These are phyloP conservation scores for Thymus mandschuricus DNA, from an alignment of 257 asterid genomes.

Conservation along the genomic window DNA sequence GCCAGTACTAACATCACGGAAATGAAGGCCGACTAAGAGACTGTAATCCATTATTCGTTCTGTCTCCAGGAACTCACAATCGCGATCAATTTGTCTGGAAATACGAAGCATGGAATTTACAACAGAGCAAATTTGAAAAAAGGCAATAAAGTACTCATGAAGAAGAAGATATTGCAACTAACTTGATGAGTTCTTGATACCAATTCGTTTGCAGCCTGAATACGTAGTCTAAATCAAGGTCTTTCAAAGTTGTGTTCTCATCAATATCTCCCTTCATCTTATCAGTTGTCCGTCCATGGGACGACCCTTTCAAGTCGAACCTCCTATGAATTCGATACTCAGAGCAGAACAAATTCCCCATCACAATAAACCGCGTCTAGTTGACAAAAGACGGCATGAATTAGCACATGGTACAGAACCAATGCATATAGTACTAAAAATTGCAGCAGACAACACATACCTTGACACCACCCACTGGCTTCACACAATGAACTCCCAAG, in stretches of 20 bases:
- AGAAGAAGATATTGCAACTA: constrained; percentile 31
- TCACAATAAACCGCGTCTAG: constrained; percentile 92
- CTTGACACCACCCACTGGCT: constrained; percentile 69
- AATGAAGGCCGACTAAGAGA: constrained; percentile 92
- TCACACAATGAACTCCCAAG: constrained; percentile 76
- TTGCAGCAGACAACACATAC: constrained; percentile 26
- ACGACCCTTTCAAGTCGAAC: constrained; percentile 93
- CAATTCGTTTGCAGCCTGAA: constrained; percentile 76
- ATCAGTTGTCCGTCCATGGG: constrained; percentile 89
- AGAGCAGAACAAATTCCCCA: constrained; percentile 98
- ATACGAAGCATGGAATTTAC: constrained; percentile 12
- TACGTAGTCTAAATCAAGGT: constrained; percentile 74
- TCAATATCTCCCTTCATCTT: constrained; percentile 80
- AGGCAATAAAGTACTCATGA: not conserved
- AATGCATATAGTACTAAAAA: not conserved
- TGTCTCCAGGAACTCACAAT: constrained; percentile 85
- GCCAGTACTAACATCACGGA: constrained; percentile 79
- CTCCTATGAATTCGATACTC: constrained; percentile 89
- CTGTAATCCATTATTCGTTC: constrained; percentile 96
- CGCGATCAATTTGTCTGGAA: constrained; percentile 86
- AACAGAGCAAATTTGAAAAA: constrained; percentile 7
- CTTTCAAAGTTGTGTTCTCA: constrained; percentile 92
- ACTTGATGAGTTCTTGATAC: constrained; percentile 92
- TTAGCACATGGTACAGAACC: constrained; percentile 19
- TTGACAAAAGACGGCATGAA: constrained; percentile 1